These are phyloP conservation scores for Effrenium voratum DNA, from an alignment of 73 alveolate genomes.

Conservation along the genomic window DNA sequence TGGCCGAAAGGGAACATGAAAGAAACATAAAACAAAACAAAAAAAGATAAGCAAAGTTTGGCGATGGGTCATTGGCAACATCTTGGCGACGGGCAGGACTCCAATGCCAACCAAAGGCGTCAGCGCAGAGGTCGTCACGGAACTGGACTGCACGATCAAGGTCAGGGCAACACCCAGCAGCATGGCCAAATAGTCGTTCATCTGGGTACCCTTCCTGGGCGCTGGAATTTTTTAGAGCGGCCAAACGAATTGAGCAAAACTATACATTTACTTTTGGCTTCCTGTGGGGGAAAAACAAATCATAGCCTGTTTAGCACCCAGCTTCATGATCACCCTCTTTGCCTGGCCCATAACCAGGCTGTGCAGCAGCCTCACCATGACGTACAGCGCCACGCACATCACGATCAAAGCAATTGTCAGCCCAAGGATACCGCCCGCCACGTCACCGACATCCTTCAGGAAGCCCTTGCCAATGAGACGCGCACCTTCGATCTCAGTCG, in stretches of 20 bases:
- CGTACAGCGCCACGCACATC: slow-evolving; percentile 4
- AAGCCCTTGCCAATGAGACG: not conserved
- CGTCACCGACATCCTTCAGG: slow-evolving; percentile 3
- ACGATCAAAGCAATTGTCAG: not conserved
- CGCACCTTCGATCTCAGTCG: not conserved
- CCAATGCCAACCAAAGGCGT: slow-evolving; percentile 36
- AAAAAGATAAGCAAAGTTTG: too few relatives aligned
- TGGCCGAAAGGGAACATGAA: too few relatives aligned
- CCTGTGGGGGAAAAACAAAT: too few relatives aligned
- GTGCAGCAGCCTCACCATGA: slow-evolving; percentile 26
- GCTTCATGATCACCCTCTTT: too few relatives aligned
- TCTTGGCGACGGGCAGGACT: not conserved
- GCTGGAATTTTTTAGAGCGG: too few relatives aligned
- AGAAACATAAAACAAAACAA: too few relatives aligned
- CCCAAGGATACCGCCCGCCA: slow-evolving; percentile 43
- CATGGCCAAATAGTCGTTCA: slow-evolving; percentile 47
- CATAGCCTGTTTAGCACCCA: too few relatives aligned
- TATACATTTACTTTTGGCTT: too few relatives aligned
- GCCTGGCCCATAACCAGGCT: slow-evolving; percentile 56
- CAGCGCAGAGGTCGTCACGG: slow-evolving; percentile 30
- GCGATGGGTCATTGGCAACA: slow-evolving; percentile 46
- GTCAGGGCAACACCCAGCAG: not conserved
- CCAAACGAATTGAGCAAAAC: too few relatives aligned
- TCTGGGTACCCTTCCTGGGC: too few relatives aligned
- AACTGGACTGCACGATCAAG: slow-evolving; percentile 35